Evolutionary conservation across 768 basidiomycete species (phyloP), one percentile per base, ranked within the genome.

Genomic region (Coprinellus micaceus): DNA sequence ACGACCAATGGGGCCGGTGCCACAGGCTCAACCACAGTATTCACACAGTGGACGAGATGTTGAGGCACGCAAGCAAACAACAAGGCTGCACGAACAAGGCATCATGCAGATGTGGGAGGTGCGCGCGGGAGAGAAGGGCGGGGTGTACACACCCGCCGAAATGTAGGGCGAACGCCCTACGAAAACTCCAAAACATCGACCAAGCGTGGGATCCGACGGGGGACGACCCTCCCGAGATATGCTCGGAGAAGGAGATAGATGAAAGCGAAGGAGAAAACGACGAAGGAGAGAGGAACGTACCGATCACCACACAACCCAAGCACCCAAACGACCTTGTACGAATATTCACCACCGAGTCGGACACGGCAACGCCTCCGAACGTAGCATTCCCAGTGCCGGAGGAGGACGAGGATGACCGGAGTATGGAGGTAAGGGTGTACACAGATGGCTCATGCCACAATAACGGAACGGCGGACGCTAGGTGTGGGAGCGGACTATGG

Each of bases 171-270:
- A 33, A 53, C 21, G 67, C 59, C 17, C 33, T 19, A 17, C 46
- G 54, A 9, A 7, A 48, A 62, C 52, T 66, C 67, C 7, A 39
- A 59, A 12, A 44, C 47, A 40, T 69, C 2, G 56, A 54, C 24
- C 49, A 57, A 2, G 64, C 61, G 37, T 67, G 66, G 68, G 51
- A 66, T 47, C 67, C 66, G 13, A 17, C 33, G 7, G 22, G 13
- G 11, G 22, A n/a, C n/a, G n/a, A n/a, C n/a, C n/a, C n/a, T n/a
- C n/a, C n/a, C n/a, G n/a, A n/a, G n/a, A n/a, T n/a, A n/a, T n/a
- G n/a, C n/a, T 1, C 13, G 3, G 26, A 4, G 39, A 4, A 29
- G 12, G 26, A 43, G 19, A 52, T 3, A 29, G 24, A 24, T 36
- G 29, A 29, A 33, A 13, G 30, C 12, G 26, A 51, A 21, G 52